phyloP scores from a whole-genome alignment of 208 protist species.

The Tritrichomonas musculus region DNA sequence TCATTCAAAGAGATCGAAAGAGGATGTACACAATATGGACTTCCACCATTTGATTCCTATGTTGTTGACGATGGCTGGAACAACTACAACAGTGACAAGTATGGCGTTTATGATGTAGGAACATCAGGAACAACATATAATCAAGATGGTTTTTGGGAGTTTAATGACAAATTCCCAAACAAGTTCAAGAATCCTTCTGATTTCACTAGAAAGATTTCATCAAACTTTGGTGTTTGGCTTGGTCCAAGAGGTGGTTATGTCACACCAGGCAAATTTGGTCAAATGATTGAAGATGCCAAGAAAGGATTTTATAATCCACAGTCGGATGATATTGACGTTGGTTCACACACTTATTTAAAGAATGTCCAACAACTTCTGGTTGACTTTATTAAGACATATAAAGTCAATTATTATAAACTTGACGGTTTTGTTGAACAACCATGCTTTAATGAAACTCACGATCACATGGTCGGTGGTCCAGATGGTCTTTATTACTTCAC shows the following conservation, averaged over 20 bases:
- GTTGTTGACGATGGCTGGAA: slow-evolving; percentile 7
- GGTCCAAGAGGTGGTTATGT: background rate
- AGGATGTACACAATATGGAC: background rate
- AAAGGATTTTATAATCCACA: background rate
- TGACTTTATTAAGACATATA: background rate
- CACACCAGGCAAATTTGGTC: background rate
- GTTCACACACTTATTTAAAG: background rate
- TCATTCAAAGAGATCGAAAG: background rate
- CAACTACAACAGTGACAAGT: background rate
- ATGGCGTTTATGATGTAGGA: background rate
- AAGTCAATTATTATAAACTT: slow-evolving; percentile 16
- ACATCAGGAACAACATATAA: background rate
- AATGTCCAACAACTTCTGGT: background rate
- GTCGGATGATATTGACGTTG: background rate
- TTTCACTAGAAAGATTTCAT: background rate
- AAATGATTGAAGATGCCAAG: slow-evolving; percentile 11
- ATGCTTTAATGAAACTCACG: background rate
- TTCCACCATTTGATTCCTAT: background rate
- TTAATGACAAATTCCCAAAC: background rate
- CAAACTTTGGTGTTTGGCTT: slow-evolving; percentile 13
- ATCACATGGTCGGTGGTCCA: background rate
- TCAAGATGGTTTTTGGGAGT: background rate
- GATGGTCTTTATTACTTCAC: background rate
- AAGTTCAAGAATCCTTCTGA: background rate
- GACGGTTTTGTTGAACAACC: background rate